These are phyloP conservation scores for Acarospora socialis DNA, from an alignment of 2,329 filamentous ascomycete species.

Conservation along the genomic window DNA sequence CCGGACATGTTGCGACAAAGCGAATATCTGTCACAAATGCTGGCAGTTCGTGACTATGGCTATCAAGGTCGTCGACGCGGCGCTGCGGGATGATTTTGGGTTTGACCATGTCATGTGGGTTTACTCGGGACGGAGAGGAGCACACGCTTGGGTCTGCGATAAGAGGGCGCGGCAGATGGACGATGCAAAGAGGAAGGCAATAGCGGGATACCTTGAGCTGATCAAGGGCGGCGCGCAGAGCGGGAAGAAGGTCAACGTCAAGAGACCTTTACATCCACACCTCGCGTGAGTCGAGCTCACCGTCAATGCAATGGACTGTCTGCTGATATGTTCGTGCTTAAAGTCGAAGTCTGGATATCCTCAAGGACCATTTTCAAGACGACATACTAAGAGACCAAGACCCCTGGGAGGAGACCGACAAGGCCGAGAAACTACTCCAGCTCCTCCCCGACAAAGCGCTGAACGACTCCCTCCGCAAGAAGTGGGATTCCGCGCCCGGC, in stretches of 20 bases:
- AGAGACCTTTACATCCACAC: slow-evolving; percentile 80
- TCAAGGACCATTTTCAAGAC: slow-evolving; percentile 69
- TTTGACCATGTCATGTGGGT: slow-evolving; percentile 98
- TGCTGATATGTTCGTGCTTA: not conserved
- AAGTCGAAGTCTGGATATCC: slow-evolving; percentile 68
- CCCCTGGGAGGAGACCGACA: slow-evolving; percentile 59
- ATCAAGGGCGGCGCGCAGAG: slow-evolving; percentile 74
- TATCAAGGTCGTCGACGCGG: slow-evolving; percentile 80
- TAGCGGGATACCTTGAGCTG: slow-evolving; percentile 81
- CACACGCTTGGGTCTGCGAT: slow-evolving; percentile 97
- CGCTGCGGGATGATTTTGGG: slow-evolving; percentile 84
- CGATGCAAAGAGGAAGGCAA: slow-evolving; percentile 68
- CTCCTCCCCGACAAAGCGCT: slow-evolving; percentile 70
- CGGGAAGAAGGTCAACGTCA: slow-evolving; percentile 73
- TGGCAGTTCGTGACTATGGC: slow-evolving; percentile 98
- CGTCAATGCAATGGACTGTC: not conserved
- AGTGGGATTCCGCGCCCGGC: slow-evolving; percentile 75
- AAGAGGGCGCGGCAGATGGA: slow-evolving; percentile 71
- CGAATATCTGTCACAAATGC: slow-evolving; percentile 85
- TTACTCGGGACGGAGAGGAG: slow-evolving; percentile 90
- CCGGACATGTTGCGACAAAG: slow-evolving; percentile 83
- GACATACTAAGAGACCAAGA: slow-evolving; percentile 77
- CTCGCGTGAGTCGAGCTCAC: slow-evolving; percentile 53
- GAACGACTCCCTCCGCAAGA: slow-evolving; percentile 65
- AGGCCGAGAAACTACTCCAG: slow-evolving; percentile 63